phyloP scores from a whole-genome alignment of 805 yeast species.

The Candida ascalaphidarum region DNA sequence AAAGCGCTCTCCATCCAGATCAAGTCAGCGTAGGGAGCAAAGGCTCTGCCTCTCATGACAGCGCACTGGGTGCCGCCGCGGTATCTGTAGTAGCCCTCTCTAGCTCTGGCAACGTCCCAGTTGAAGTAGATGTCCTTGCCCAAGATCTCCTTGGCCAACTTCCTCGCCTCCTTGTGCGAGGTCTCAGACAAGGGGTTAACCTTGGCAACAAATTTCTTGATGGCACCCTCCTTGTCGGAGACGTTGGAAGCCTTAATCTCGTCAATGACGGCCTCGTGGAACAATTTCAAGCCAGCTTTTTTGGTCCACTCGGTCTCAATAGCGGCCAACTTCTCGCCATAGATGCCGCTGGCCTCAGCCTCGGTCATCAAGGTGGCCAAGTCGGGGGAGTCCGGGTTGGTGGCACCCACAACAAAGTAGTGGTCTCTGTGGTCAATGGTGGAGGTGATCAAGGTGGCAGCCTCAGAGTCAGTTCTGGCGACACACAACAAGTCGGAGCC shows the following conservation, averaged over 20 bases:
- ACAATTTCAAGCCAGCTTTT: slow-evolving; percentile 78
- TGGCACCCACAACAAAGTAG: slow-evolving; percentile 82
- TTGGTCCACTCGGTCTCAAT: slow-evolving; percentile 78
- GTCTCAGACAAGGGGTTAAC: slow-evolving; percentile 70
- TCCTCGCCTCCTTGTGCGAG: slow-evolving; percentile 74
- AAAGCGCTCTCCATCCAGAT: slow-evolving; percentile 98
- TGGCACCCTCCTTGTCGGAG: slow-evolving; percentile 53
- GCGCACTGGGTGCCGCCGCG: slow-evolving; percentile 97
- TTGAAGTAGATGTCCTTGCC: slow-evolving; percentile 83
- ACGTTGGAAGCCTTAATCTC: slow-evolving; percentile 57
- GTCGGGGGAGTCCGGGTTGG: slow-evolving; percentile 73
- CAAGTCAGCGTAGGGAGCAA: slow-evolving; percentile 89
- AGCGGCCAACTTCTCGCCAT: slow-evolving; percentile 60
- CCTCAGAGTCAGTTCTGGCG: slow-evolving; percentile 97
- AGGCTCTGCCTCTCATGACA: slow-evolving; percentile 91
- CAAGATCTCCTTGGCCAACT: slow-evolving; percentile 61
- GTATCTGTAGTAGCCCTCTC: slow-evolving; percentile 97
- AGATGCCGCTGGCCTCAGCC: slow-evolving; percentile 70
- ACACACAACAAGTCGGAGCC: slow-evolving; percentile 80
- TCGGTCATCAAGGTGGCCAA: slow-evolving; percentile 70
- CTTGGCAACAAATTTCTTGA: slow-evolving; percentile 54
- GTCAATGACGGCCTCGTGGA: slow-evolving; percentile 86
- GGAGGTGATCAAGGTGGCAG: slow-evolving; percentile 90
- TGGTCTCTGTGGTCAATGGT: slow-evolving; percentile 94
- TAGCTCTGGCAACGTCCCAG: slow-evolving; percentile 92